These are phyloP conservation scores for Colletotrichum sp. DNA, from an alignment of 2,329 filamentous ascomycete species.

Conservation along the genomic window DNA sequence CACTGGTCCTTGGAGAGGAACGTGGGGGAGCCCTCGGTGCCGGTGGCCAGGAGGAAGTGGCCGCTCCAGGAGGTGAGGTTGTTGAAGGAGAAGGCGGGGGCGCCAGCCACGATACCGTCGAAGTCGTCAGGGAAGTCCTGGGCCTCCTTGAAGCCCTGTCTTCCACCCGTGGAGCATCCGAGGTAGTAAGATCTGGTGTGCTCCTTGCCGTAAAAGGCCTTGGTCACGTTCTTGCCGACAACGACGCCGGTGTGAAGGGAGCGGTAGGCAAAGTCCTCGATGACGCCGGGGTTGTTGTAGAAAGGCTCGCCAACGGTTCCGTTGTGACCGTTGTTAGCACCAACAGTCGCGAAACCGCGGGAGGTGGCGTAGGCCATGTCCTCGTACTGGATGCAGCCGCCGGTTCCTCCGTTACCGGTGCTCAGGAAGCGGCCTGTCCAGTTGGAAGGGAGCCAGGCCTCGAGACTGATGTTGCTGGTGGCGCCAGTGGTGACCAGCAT, in stretches of 20 bases:
- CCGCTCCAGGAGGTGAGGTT: constrained; percentile 40
- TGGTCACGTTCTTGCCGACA: constrained; percentile 49
- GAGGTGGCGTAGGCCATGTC: constrained; percentile 46
- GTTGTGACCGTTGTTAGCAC: constrained; percentile 56
- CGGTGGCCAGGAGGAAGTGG: constrained; percentile 41
- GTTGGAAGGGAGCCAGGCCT: constrained; percentile 50
- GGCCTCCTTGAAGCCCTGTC: constrained; percentile 53
- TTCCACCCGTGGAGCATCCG: constrained; percentile 57
- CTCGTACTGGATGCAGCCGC: constrained; percentile 50
- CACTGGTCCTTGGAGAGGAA: constrained; percentile 35
- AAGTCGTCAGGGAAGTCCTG: constrained; percentile 55
- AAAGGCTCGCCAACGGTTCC: constrained; percentile 38
- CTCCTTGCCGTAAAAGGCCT: constrained; percentile 48
- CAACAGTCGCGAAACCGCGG: constrained; percentile 49
- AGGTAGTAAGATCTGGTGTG: constrained; percentile 48
- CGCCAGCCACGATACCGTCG: constrained; percentile 45
- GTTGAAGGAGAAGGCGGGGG: constrained; percentile 42
- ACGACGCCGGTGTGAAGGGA: constrained; percentile 34
- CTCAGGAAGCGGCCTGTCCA: constrained; percentile 52
- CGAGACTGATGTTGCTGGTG: constrained; percentile 47
- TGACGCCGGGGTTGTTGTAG: constrained; percentile 38
- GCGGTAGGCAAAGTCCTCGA: constrained; percentile 40
- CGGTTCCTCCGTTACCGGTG: constrained; percentile 53
- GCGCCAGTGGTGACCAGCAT: constrained; percentile 39
- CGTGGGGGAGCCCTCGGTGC: constrained; percentile 41